Evolutionary conservation across 768 basidiomycete species (phyloP).

Genomic region (Gyrodon lividus): DNA sequence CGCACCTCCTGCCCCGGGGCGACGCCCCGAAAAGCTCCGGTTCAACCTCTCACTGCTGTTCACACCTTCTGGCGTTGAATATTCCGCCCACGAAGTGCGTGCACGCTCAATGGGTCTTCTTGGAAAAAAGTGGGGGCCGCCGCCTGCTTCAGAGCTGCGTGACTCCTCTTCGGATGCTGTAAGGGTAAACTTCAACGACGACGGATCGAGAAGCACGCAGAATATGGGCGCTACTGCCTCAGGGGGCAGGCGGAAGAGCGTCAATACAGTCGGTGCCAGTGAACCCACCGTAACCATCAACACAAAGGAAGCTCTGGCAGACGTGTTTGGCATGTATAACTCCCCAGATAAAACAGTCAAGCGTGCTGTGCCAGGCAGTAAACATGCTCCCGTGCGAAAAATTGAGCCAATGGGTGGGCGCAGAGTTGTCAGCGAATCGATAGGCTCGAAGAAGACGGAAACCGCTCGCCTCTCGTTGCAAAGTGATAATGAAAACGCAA

Average conservation of each 20-base stretch:
- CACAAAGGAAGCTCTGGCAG: conserved; percentile 91
- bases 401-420: conserved; percentile 53
- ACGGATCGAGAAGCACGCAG: conserved; percentile 46
- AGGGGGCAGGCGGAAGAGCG: conserved; percentile 42
- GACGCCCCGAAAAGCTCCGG: conserved; percentile 67
- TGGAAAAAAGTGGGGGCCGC: conserved; percentile 82
- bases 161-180: conserved; percentile 36
- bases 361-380: conserved; percentile 57
- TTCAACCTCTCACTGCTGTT: conserved; percentile 71
- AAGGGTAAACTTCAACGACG: conserved; percentile 61
- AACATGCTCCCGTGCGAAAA: conserved; percentile 69
- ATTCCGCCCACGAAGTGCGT: conserved; percentile 80
- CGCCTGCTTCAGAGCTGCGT: conserved; percentile 42
- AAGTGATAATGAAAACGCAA: conserved; percentile 27
- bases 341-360: conserved; percentile 77
- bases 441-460: conserved; percentile 31
- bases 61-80: conserved; percentile 78
- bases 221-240: conserved; percentile 33
- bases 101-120: conserved; percentile 80
- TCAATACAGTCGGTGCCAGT: conserved; percentile 39
- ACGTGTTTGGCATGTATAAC: conserved; percentile 97
- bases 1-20: conserved; percentile 63
- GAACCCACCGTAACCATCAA: conserved; percentile 95
- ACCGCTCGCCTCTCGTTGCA: conserved; percentile 31
- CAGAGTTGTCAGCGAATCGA: conserved; percentile 19